phyloP scores from a whole-genome alignment of 495 filamentous ascomycete species.

The Hyaloscypha variabilis region DNA sequence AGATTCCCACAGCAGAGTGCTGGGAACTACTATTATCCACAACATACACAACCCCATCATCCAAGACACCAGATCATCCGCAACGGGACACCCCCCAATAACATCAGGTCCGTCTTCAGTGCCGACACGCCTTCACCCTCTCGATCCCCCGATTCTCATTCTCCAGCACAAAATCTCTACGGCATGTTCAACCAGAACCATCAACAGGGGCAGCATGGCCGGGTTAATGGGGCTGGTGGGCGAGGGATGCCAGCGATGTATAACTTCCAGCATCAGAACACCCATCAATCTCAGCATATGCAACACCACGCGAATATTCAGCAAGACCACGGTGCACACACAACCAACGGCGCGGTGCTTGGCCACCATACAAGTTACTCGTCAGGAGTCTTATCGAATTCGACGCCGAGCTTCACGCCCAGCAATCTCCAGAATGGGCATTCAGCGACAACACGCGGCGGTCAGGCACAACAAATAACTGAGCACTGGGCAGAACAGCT shows the following conservation, averaged over 20 bases:
- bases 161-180: constrained; percentile 65
- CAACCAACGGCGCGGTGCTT: constrained; percentile 52
- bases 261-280: constrained; percentile 66
- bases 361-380: constrained; percentile 83
- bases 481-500: constrained; percentile 92
- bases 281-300: constrained; percentile 73
- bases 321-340: constrained; percentile 72
- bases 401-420: constrained; percentile 75
- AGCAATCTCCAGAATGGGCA: constrained; percentile 77
- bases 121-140: constrained; percentile 69
- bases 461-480: constrained; percentile 55
- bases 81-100: constrained; percentile 32
- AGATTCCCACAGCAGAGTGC: constrained; percentile 36
- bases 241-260: constrained; percentile 63
- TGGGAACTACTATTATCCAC: constrained; percentile 32
- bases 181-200: constrained; percentile 83
- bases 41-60: constrained; percentile 30
- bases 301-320: constrained; percentile 69
- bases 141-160: constrained; percentile 69
- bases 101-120: constrained; percentile 26
- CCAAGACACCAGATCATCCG: constrained; percentile 31
- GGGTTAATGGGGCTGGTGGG: constrained; percentile 56
- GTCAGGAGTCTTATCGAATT: constrained; percentile 68
- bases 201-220: constrained; percentile 78
- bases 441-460: constrained; percentile 46